A percentile compares a stretch with the other conserved stretches of the same genome.
phyloP scores from a whole-genome alignment of 805 yeast species.

The Teunomyces barrocoloradensis region DNA sequence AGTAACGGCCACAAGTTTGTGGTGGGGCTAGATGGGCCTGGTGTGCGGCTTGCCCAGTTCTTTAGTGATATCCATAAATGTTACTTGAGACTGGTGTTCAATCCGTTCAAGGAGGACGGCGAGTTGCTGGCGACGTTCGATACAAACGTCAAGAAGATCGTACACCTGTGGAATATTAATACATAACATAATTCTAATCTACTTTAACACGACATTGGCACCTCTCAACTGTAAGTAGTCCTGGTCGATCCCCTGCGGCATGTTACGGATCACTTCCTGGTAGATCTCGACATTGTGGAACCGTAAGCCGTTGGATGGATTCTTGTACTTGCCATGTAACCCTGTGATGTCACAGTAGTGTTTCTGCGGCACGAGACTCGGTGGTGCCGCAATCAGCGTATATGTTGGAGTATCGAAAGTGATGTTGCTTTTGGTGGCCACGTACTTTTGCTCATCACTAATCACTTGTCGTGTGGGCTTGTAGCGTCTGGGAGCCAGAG shows the following conservation, averaged over 20 bases:
- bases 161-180: slow-evolving; percentile 22
- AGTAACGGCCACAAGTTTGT: slow-evolving; percentile 67
- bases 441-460: slow-evolving; percentile 74
- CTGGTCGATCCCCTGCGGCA: slow-evolving; percentile 92
- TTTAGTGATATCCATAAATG: slow-evolving; percentile 44
- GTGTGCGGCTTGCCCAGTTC: neutral
- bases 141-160: slow-evolving; percentile 22
- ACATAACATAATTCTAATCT: neutral
- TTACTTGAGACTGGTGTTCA: slow-evolving; percentile 56
- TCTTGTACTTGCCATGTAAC: slow-evolving; percentile 68
- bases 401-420: slow-evolving; percentile 60
- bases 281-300: slow-evolving; percentile 83
- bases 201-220: slow-evolving; percentile 80
- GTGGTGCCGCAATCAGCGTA: slow-evolving; percentile 77
- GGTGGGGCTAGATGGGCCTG: slow-evolving; percentile 42
- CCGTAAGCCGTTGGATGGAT: slow-evolving; percentile 71
- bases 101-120: slow-evolving; percentile 52
- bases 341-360: slow-evolving; percentile 95
- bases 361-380: slow-evolving; percentile 75
- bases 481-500: slow-evolving; percentile 57
- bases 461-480: slow-evolving; percentile 72
- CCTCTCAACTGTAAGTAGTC: slow-evolving; percentile 84
- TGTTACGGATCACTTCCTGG: slow-evolving; percentile 63
- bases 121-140: slow-evolving; percentile 31
- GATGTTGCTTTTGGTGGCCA: slow-evolving; percentile 38